Evolutionary conservation across 2,329 filamentous ascomycete genomes (phyloP).

Genomic region (Fusarium vanettenii): DNA sequence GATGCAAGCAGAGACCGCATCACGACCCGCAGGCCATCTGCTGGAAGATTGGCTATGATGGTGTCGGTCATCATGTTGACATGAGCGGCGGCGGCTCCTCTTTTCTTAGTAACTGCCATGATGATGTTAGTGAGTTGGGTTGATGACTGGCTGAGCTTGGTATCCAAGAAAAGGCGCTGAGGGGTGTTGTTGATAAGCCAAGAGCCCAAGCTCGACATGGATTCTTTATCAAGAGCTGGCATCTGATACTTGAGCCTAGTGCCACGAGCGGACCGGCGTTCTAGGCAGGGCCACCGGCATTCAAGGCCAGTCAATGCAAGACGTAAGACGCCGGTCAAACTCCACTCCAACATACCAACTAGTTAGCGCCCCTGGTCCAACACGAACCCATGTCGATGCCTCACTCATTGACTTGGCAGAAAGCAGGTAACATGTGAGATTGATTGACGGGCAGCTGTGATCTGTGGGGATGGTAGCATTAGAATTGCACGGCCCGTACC

Average conservation of each 20-base stretch:
- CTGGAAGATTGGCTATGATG: constrained; percentile 55
- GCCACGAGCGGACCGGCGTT: neutral
- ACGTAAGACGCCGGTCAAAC: neutral
- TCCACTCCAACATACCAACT: neutral
- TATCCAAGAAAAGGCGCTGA: neutral
- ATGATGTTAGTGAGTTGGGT: neutral
- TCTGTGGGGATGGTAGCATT: neutral
- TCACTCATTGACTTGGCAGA: neutral
- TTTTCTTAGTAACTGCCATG: neutral
- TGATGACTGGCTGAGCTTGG: neutral
- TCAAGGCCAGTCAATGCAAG: neutral
- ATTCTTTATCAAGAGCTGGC: neutral
- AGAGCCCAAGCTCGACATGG: neutral
- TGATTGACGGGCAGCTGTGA: neutral
- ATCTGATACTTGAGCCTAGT: neutral
- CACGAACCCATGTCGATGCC: neutral
- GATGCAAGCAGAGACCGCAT: constrained; percentile 33
- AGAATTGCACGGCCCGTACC: neutral
- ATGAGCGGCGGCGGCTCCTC: constrained; percentile 48
- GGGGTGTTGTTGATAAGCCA: neutral
- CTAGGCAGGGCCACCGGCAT: neutral
- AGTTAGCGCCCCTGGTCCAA: neutral
- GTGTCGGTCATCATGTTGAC: constrained; percentile 61
- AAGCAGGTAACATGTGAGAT: neutral
- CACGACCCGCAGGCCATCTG: constrained; percentile 53